Evolutionary conservation across 1,139 yeast species (phyloP).

Genomic region (Petasospora fabianii): DNA sequence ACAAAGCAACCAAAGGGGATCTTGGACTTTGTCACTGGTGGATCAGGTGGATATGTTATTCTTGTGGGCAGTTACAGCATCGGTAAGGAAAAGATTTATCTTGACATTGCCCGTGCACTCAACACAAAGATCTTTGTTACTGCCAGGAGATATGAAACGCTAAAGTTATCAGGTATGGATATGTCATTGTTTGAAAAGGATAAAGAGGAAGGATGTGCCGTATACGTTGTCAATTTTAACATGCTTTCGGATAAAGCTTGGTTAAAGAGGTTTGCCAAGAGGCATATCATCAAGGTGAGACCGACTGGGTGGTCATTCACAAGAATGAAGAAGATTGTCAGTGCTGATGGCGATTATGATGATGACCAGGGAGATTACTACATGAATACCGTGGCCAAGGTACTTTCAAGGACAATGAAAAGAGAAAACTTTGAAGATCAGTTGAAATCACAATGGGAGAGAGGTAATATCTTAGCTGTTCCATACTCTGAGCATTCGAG

Average conservation of each 20-base stretch:
- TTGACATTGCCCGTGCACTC: slow-evolving; percentile 58
- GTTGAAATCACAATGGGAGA: slow-evolving; percentile 8
- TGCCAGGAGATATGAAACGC: slow-evolving; percentile 8
- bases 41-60: slow-evolving; percentile 40
- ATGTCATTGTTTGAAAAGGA: slow-evolving; percentile 11
- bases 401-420: slow-evolving; percentile 1
- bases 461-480: slow-evolving; percentile 35
- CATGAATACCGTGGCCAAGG: neutral
- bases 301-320: slow-evolving; percentile 89
- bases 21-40: slow-evolving; percentile 35
- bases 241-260: slow-evolving; percentile 19
- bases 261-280: slow-evolving; percentile 17
- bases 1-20: slow-evolving; percentile 30
- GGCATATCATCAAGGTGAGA: slow-evolving; percentile 20
- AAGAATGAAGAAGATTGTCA: slow-evolving; percentile 8
- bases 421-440: slow-evolving; percentile 9
- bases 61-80: slow-evolving; percentile 89
- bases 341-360: neutral
- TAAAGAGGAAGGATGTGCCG: slow-evolving; percentile 14
- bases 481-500: slow-evolving; percentile 97
- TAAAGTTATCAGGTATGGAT: slow-evolving; percentile 12
- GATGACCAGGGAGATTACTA: slow-evolving; percentile 2
- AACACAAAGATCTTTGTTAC: slow-evolving; percentile 44
- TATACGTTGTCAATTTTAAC: slow-evolving; percentile 19
- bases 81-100: slow-evolving; percentile 85